Conservation (phyloP, 257 asterid genomes). For the Scutellaria barbata region DNA sequence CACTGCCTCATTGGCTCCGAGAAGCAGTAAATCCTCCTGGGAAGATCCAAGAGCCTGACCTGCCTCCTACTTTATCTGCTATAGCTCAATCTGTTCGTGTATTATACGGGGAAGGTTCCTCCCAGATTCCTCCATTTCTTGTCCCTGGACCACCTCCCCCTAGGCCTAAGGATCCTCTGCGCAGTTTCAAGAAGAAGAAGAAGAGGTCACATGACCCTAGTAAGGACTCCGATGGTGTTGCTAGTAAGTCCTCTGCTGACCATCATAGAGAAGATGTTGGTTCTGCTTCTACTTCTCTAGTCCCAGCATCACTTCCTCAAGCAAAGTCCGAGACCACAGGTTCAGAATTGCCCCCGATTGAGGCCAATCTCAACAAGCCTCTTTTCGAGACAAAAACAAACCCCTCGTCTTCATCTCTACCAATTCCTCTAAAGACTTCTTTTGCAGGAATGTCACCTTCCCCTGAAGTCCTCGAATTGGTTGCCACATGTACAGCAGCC, state of each 20-base stretch:
- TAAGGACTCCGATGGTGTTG: slow-evolving; percentile 35
- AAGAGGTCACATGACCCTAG: slow-evolving; percentile 41
- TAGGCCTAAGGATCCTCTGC: slow-evolving; percentile 74
- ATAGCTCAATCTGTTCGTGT: slow-evolving; percentile 83
- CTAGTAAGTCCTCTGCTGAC: slow-evolving; percentile 30
- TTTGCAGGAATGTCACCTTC: slow-evolving; percentile 36
- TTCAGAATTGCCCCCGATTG: slow-evolving; percentile 32
- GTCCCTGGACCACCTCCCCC: slow-evolving; percentile 78
- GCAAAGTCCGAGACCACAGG: slow-evolving; percentile 35
- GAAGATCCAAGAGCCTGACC: slow-evolving; percentile 47
- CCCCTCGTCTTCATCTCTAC: slow-evolving; percentile 44
- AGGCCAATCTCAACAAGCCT: slow-evolving; percentile 32
- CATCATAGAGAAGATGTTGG: slow-evolving; percentile 46
- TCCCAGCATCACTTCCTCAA: slow-evolving; percentile 37
- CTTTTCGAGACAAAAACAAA: slow-evolving; percentile 29
- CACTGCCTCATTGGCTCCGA: slow-evolving; percentile 95
- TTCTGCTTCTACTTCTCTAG: slow-evolving; percentile 45
- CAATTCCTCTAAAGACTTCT: slow-evolving; percentile 19
- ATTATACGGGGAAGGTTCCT: slow-evolving; percentile 69
- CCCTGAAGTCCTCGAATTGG: slow-evolving; percentile 37
- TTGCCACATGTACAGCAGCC: no score
- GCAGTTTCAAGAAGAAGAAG: slow-evolving; percentile 60
- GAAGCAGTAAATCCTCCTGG: slow-evolving; percentile 77
- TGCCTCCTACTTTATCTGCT: slow-evolving; percentile 81
- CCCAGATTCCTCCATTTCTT: slow-evolving; percentile 77